These are phyloP conservation scores for Boeremia exigua DNA, from an alignment of 2,329 filamentous ascomycete genomes.

Conservation along the genomic window DNA sequence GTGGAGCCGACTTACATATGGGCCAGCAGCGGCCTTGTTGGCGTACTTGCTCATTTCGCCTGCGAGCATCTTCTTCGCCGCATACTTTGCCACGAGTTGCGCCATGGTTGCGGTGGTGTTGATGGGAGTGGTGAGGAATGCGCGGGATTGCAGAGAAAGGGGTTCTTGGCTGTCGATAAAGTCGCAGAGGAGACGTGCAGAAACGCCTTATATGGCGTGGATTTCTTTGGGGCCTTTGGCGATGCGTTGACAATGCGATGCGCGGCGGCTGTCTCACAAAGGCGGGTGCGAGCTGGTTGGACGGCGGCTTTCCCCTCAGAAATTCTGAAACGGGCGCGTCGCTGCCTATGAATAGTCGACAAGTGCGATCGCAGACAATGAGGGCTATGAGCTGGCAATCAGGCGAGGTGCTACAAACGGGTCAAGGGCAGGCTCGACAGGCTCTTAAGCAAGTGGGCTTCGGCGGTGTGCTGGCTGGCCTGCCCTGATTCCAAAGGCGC, in stretches of 20 bases:
- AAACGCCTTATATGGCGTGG: conserved; percentile 30
- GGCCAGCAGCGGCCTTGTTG: conserved; percentile 49
- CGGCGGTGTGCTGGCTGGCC: conserved; percentile 30
- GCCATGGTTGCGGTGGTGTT: conserved; percentile 48
- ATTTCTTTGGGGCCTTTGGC: conserved; percentile 1
- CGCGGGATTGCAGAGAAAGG: conserved; percentile 1
- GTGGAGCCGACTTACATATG: conserved; percentile 46
- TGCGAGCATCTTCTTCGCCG: conserved; percentile 56
- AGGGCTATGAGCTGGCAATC: conserved; percentile 14
- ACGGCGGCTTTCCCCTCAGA: conserved; percentile 27
- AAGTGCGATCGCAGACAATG: conserved; percentile 31
- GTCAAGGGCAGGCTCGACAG: conserved; percentile 9
- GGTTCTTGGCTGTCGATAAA: conserved; percentile 9
- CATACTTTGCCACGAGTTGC: conserved; percentile 54
- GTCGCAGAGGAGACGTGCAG: conserved; percentile 4
- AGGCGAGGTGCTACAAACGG: conserved; percentile 21
- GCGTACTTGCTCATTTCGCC: conserved; percentile 57
- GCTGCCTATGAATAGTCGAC: conserved; percentile 45
- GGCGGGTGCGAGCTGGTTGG: conserved; percentile 40
- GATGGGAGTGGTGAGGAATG: conserved; percentile 4
- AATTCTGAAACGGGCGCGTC: conserved; percentile 50
- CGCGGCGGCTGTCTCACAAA: conserved; percentile 36
- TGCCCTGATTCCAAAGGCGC: conserved; percentile 37
- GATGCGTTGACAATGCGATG: conserved; percentile 16
- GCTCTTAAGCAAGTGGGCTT: conserved; percentile 20